A percentile compares a stretch with the other conserved stretches of the same genome.
Evolutionary conservation across 768 basidiomycete genomes (phyloP).

Genomic region (Chalciporus pseudorubinellus): DNA sequence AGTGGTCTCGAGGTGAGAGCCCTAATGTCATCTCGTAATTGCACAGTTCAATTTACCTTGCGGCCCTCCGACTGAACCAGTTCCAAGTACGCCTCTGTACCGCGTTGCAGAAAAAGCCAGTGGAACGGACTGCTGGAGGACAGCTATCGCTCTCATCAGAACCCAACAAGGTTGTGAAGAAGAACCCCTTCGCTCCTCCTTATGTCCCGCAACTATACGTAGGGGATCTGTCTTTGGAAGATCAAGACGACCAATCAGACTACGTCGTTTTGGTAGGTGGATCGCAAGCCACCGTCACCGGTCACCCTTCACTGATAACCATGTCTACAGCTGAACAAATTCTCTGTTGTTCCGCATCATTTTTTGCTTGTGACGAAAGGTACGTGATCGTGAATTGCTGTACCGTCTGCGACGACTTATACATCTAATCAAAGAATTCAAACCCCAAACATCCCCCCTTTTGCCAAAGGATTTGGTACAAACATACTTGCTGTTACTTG

Average conservation of each 20-base stretch:
- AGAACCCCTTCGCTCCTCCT: slow-evolving; percentile 84
- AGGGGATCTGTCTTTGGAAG: slow-evolving; percentile 58
- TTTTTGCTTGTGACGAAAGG: slow-evolving; percentile 88
- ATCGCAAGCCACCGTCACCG: background rate
- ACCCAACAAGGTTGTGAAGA: slow-evolving; percentile 24
- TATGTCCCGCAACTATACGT: slow-evolving; percentile 75
- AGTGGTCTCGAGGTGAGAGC: slow-evolving; percentile 58
- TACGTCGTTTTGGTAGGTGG: slow-evolving; percentile 68
- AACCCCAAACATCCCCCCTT: slow-evolving; percentile 77
- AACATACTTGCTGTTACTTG: slow-evolving; percentile 68
- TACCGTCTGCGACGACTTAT: background rate
- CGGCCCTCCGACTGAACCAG: slow-evolving; percentile 39
- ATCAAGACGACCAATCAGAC: slow-evolving; percentile 49
- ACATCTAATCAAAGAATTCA: slow-evolving; percentile 50
- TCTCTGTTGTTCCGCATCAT: slow-evolving; percentile 77
- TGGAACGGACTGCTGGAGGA: slow-evolving; percentile 44
- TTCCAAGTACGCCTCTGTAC: slow-evolving; percentile 87
- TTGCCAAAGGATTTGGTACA: slow-evolving; percentile 76
- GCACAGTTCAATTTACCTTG: background rate
- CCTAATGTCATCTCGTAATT: background rate
- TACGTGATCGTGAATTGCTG: slow-evolving; percentile 28
- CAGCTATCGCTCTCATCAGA: slow-evolving; percentile 28
- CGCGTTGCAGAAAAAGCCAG: slow-evolving; percentile 77
- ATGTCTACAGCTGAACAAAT: slow-evolving; percentile 72
- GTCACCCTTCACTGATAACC: background rate